Evolutionary conservation across 139 green algal species (phyloP).

Genomic region (Chlorella sp.): DNA sequence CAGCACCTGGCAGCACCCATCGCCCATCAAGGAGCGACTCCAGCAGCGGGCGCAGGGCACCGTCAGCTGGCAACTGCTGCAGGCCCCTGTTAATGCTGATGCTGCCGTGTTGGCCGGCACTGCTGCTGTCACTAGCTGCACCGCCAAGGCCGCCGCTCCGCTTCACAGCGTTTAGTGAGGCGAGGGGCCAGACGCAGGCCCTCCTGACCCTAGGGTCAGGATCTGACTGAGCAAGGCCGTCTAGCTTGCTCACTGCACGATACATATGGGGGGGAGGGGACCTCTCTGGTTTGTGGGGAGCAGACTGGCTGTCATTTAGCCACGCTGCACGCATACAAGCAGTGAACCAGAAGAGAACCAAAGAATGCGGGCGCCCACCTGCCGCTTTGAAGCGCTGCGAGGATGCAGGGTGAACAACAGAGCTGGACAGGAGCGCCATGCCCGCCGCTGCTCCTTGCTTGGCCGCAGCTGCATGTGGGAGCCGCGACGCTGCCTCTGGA

Average conservation of each 20-base stretch:
- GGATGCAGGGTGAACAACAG: not conserved
- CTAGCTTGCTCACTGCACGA: conserved; percentile 6
- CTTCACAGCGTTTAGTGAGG: not conserved
- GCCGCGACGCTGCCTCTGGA: not conserved
- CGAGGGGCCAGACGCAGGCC: not conserved
- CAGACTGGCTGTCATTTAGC: too few relatives aligned
- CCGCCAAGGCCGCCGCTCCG: not conserved
- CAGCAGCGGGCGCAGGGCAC: conserved; percentile 31
- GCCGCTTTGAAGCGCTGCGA: not conserved
- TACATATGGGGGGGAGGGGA: too few relatives aligned
- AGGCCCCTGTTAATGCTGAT: not conserved
- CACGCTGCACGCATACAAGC: too few relatives aligned
- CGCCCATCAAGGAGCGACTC: conserved; percentile 18
- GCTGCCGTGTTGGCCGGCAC: not conserved
- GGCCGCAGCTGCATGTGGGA: not conserved
- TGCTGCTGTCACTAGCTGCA: not conserved
- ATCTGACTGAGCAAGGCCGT: not conserved
- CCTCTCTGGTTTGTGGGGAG: too few relatives aligned
- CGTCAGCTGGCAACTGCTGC: conserved; percentile 16
- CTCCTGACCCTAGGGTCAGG: not conserved
- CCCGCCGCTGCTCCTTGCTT: not conserved
- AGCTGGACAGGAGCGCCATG: not conserved
- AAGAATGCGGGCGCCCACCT: not conserved
- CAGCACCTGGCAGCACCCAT: too few relatives aligned
- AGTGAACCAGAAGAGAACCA: too few relatives aligned